A percentile compares a stretch with the other conserved stretches of the same genome.
Evolutionary conservation across 1,284 basidiomycete genomes (phyloP).

Genomic region (Moesziomyces sp.): DNA sequence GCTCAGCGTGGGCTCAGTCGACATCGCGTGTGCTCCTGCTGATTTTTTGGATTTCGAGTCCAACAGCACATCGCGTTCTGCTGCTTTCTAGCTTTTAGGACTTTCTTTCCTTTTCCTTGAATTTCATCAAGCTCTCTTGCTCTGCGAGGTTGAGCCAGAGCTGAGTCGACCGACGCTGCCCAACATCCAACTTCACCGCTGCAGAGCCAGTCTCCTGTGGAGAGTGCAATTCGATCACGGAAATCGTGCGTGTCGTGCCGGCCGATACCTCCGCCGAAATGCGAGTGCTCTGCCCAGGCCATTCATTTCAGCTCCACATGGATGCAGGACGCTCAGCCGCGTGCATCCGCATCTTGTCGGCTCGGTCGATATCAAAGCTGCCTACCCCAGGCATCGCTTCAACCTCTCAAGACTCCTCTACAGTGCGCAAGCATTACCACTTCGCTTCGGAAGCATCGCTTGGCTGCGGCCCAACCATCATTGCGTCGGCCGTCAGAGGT

Average conservation of each 20-base stretch:
- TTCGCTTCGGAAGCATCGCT: neutral
- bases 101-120: neutral
- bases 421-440: neutral
- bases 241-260: neutral
- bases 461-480: neutral
- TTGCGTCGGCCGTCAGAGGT: neutral
- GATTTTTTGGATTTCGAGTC: too few relatives aligned
- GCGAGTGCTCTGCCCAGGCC: neutral
- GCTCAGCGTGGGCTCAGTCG: too few relatives aligned
- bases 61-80: neutral
- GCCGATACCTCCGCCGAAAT: neutral
- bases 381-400: neutral
- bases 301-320: neutral
- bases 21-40: too few relatives aligned
- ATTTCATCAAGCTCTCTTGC: neutral
- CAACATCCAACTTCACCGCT: neutral
- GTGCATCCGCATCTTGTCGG: neutral
- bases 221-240: neutral
- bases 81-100: neutral
- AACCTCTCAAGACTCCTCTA: neutral
- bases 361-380: neutral
- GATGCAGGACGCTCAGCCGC: neutral
- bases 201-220: neutral
- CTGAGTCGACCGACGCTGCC: neutral
- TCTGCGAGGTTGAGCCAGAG: neutral